Evolutionary conservation across 2,329 filamentous ascomycete genomes (phyloP).

Genomic region (Fusarium vanettenii): DNA sequence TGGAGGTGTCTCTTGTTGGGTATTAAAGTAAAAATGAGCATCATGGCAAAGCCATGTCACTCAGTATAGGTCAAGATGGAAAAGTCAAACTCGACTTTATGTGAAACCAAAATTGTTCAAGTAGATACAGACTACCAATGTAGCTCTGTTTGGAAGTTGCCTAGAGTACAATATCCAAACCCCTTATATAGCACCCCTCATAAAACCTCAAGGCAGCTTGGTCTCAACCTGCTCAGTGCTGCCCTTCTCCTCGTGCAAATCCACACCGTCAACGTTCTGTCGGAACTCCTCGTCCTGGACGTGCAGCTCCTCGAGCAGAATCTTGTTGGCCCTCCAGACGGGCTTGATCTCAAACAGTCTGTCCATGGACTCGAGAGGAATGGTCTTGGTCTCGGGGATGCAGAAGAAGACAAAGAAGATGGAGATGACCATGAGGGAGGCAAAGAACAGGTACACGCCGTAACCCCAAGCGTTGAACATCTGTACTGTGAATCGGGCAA

Average conservation of each 20-base stretch:
- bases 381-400: conserved; percentile 73
- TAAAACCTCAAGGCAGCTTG: conserved; percentile 11
- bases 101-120: neutral
- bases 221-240: conserved; percentile 41
- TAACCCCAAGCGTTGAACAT: conserved; percentile 71
- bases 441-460: conserved; percentile 78
- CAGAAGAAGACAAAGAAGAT: conserved; percentile 71
- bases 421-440: conserved; percentile 68
- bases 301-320: conserved; percentile 57
- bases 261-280: conserved; percentile 42
- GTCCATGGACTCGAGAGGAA: conserved; percentile 75
- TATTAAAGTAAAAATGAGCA: neutral
- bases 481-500: conserved; percentile 74
- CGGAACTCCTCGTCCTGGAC: conserved; percentile 50
- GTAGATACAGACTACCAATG: neutral
- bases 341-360: conserved; percentile 66
- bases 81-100: neutral
- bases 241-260: conserved; percentile 45
- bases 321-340: conserved; percentile 55
- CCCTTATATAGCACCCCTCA: neutral
- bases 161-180: neutral
- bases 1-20: neutral
- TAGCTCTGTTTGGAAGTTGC: neutral
- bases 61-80: neutral
- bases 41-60: neutral